Evolutionary conservation across 1,284 basidiomycete genomes (phyloP).

Genomic region (Cryptococcus deneoformans): DNA sequence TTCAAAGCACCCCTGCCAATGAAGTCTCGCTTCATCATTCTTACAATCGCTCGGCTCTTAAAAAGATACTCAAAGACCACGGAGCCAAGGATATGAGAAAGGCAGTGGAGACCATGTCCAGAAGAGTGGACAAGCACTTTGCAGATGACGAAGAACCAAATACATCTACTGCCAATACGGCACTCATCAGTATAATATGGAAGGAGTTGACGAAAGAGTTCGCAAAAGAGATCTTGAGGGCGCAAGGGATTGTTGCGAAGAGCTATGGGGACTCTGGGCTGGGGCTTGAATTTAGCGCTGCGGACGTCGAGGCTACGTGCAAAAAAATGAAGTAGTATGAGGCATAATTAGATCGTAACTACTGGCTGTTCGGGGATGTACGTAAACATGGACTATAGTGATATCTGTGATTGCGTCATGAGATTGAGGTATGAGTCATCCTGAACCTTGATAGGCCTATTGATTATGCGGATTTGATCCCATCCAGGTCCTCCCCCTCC

Average conservation of each 20-base stretch:
- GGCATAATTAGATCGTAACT: neutral
- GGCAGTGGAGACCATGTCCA: conserved; percentile 75
- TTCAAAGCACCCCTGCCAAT: conserved; percentile 73
- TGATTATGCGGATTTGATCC: neutral
- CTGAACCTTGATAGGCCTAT: neutral
- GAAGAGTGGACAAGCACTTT: conserved; percentile 95
- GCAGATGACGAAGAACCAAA: conserved; percentile 34
- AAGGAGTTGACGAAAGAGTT: conserved; percentile 80
- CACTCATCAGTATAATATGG: conserved; percentile 79
- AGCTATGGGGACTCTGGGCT: conserved; percentile 72
- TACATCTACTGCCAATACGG: conserved; percentile 52
- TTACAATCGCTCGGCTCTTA: conserved; percentile 73
- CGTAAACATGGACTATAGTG: neutral
- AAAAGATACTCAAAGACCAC: conserved; percentile 82
- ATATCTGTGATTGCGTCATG: neutral
- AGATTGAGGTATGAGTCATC: neutral
- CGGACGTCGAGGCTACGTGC: conserved; percentile 74
- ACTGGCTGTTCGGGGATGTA: neutral
- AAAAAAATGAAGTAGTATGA: conserved; percentile 49
- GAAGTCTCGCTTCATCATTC: conserved; percentile 74
- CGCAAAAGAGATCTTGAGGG: conserved; percentile 66
- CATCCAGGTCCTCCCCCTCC: neutral
- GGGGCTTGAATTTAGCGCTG: conserved; percentile 67
- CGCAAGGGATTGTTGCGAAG: conserved; percentile 64
- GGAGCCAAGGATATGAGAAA: conserved; percentile 84